Percentiles rank a stretch among this genome's conserved stretches.
Evolutionary conservation across 2,329 filamentous ascomycete species (phyloP).

Genomic region (Talaromyces rugulosus): DNA sequence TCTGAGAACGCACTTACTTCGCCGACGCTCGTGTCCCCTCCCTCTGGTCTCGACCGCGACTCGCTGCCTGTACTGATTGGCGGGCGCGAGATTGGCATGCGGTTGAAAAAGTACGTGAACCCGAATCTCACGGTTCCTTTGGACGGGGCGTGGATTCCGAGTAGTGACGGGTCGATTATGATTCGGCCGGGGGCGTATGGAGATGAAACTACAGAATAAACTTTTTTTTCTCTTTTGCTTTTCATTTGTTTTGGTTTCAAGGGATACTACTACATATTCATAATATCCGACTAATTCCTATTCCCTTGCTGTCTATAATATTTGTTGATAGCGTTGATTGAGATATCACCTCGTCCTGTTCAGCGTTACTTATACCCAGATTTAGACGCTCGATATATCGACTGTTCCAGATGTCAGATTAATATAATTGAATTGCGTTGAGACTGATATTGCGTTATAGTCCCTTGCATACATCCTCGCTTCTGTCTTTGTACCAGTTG

Average conservation of each 20-base stretch:
- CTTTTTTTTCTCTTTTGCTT: background rate
- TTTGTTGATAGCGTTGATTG: background rate
- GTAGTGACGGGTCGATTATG: slow-evolving; percentile 16
- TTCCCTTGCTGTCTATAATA: background rate
- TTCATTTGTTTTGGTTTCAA: background rate
- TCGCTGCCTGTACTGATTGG: slow-evolving; percentile 38
- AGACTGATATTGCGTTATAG: background rate
- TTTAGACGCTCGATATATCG: background rate
- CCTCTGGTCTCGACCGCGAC: slow-evolving; percentile 41
- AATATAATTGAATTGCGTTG: background rate
- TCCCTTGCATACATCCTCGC: too few species aligned
- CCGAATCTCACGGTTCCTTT: slow-evolving; percentile 43
- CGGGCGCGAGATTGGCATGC: slow-evolving; percentile 35
- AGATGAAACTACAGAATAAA: background rate
- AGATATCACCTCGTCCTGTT: background rate
- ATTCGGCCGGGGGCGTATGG: slow-evolving; percentile 6
- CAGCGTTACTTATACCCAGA: background rate
- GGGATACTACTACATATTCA: background rate
- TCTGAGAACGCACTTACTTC: slow-evolving; percentile 33
- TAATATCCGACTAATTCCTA: background rate
- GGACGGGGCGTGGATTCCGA: slow-evolving; percentile 42
- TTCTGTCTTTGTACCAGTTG: too few species aligned
- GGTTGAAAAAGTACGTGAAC: slow-evolving; percentile 45
- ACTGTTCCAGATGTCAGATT: background rate
- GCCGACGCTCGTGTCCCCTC: slow-evolving; percentile 35